These are phyloP conservation scores for Globisporangium abappressorium DNA, from an alignment of 352 stramenopile genomes.

Conservation along the genomic window DNA sequence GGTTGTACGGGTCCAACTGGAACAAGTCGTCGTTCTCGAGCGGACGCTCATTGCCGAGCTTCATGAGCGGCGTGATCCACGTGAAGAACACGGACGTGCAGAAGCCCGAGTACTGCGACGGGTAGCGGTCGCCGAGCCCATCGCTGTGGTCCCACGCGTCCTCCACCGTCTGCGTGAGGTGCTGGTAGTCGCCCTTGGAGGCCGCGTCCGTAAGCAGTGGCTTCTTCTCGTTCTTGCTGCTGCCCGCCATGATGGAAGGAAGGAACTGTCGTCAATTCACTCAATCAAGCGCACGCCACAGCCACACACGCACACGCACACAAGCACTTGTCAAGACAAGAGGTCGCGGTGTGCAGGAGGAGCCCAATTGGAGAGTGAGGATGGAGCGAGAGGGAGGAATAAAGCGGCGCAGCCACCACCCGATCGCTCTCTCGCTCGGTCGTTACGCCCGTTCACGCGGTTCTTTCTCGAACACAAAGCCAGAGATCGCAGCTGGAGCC, in stretches of 20 bases:
- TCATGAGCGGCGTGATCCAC: constrained; percentile 77
- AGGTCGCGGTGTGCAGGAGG: background rate
- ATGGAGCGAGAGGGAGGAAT: background rate
- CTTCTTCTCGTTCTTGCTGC: constrained; percentile 22
- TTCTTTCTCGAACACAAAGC: background rate
- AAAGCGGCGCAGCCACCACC: background rate
- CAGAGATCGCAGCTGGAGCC: background rate
- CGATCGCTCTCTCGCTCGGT: background rate
- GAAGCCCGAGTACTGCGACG: constrained; percentile 52
- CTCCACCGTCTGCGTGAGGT: constrained; percentile 18
- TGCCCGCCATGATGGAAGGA: background rate
- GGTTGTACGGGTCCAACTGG: constrained; percentile 57
- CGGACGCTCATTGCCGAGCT: constrained; percentile 59
- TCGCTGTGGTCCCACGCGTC: constrained; percentile 2
- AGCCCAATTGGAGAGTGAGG: background rate
- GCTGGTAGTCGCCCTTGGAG: constrained; percentile 14
- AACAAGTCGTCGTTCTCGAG: constrained; percentile 72
- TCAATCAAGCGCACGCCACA: no score
- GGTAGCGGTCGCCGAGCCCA: constrained; percentile 49
- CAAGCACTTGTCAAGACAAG: background rate
- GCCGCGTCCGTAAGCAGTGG: constrained; percentile 17
- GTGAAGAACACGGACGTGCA: constrained; percentile 60
- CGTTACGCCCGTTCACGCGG: background rate
- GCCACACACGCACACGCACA: no score
- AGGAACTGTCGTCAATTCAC: no score